phyloP scores from a whole-genome alignment of 345 rosid genomes.

The Ceriops zippeliana region DNA sequence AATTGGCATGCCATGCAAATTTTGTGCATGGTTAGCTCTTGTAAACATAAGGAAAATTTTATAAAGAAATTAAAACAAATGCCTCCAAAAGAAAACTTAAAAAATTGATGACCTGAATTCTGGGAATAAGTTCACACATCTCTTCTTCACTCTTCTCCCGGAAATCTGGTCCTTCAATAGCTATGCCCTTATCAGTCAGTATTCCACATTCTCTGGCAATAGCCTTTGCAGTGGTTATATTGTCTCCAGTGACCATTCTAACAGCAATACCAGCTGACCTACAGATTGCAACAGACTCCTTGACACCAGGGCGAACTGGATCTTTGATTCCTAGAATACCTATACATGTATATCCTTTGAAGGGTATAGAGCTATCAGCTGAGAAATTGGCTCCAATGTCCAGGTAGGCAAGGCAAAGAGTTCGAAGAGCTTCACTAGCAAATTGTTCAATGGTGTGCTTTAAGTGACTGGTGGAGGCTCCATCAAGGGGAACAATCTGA shows the following conservation, averaged over 20 bases:
- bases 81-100: background rate
- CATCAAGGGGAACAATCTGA: slow-evolving; percentile 66
- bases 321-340: slow-evolving; percentile 37
- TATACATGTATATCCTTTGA: slow-evolving; percentile 24
- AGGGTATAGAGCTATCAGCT: slow-evolving; percentile 48
- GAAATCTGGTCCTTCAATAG: slow-evolving; percentile 33
- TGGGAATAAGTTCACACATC: slow-evolving; percentile 64
- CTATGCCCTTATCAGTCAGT: slow-evolving; percentile 29
- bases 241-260: slow-evolving; percentile 35
- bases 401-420: slow-evolving; percentile 81
- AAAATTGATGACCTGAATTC: slow-evolving; percentile 60
- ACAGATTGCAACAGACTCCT: slow-evolving; percentile 34
- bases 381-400: slow-evolving; percentile 61
- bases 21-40: background rate
- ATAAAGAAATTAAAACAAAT: background rate
- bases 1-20: slow-evolving; percentile 2
- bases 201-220: slow-evolving; percentile 38
- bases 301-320: slow-evolving; percentile 37
- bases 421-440: slow-evolving; percentile 91
- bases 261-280: slow-evolving; percentile 33
- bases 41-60: background rate
- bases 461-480: slow-evolving; percentile 40
- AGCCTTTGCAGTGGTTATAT: slow-evolving; percentile 33
- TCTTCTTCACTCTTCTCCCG: slow-evolving; percentile 26
- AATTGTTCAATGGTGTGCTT: slow-evolving; percentile 57